Percentiles rank a stretch among this genome's conserved stretches.
These are phyloP conservation scores for Trichophyton verrucosum DNA, from an alignment of 2,329 filamentous ascomycete genomes.

Conservation along the genomic window DNA sequence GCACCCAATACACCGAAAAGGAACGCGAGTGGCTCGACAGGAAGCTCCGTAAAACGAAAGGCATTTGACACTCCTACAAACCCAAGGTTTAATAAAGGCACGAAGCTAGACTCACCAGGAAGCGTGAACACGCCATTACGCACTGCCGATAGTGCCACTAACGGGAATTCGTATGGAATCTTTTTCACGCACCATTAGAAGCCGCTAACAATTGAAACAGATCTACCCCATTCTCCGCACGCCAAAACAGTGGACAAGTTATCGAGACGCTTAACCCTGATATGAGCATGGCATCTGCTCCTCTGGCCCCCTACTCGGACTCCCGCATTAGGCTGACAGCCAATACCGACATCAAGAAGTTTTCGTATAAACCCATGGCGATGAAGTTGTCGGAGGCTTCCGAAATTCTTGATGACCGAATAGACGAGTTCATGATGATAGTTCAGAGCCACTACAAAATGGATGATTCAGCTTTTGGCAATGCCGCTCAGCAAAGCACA, in stretches of 20 bases:
- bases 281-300: conserved; percentile 53
- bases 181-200: not conserved
- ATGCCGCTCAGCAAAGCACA: conserved; percentile 71
- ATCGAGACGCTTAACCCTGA: conserved; percentile 73
- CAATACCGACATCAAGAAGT: conserved; percentile 79
- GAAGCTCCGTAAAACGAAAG: conserved; percentile 43
- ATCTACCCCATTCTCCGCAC: conserved; percentile 57
- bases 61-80: conserved; percentile 36
- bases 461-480: conserved; percentile 72
- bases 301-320: conserved; percentile 59
- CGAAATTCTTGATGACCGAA: conserved; percentile 85
- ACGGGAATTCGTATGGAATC: conserved; percentile 25
- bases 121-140: conserved; percentile 26
- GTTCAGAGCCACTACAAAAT: conserved; percentile 63
- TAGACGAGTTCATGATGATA: conserved; percentile 72
- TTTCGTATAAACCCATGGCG: conserved; percentile 80
- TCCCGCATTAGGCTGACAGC: conserved; percentile 72
- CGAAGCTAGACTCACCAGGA: conserved; percentile 36
- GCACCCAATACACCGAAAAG: conserved; percentile 48
- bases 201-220: conserved; percentile 13
- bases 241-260: conserved; percentile 66
- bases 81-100: conserved; percentile 32
- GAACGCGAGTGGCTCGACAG: conserved; percentile 24
- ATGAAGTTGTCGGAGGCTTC: conserved; percentile 92
- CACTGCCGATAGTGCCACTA: conserved; percentile 16